Conservation (phyloP, 1,139 yeast species). For the Kodamaea derodonti region DNA sequence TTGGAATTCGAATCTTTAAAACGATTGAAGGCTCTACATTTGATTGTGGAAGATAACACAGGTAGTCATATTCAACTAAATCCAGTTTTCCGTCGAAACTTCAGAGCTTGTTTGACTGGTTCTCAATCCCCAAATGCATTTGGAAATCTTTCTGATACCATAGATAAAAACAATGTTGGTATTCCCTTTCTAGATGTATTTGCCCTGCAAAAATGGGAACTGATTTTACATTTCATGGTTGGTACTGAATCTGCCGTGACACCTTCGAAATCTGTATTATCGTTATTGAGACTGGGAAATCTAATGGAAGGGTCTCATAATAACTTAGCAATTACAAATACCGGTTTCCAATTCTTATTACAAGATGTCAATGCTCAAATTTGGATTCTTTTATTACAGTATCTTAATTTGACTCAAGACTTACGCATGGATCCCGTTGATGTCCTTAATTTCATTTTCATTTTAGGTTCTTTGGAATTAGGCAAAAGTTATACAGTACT, state of each 20-base stretch:
- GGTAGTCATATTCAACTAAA: slow-evolving; percentile 60
- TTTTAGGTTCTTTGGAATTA: slow-evolving; percentile 86
- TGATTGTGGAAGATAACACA: slow-evolving; percentile 61
- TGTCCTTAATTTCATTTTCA: slow-evolving; percentile 86
- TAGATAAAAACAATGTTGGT: slow-evolving; percentile 49
- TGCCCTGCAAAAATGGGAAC: slow-evolving; percentile 90
- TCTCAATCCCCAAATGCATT: slow-evolving; percentile 49
- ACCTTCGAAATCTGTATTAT: slow-evolving; percentile 69
- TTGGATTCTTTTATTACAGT: slow-evolving; percentile 88
- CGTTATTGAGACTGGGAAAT: slow-evolving; percentile 68
- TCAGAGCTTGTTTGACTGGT: slow-evolving; percentile 83
- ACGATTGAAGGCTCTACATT: slow-evolving; percentile 70
- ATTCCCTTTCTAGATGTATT: slow-evolving; percentile 68
- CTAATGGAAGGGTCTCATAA: slow-evolving; percentile 65
- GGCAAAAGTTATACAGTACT: slow-evolving; percentile 81
- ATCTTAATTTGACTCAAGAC: slow-evolving; percentile 78
- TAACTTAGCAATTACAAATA: slow-evolving; percentile 71
- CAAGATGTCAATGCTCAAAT: slow-evolving; percentile 94
- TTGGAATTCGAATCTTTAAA: slow-evolving; percentile 76
- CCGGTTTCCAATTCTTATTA: slow-evolving; percentile 87
- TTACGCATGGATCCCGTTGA: slow-evolving; percentile 95
- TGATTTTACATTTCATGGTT: slow-evolving; percentile 94
- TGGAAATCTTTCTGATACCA: slow-evolving; percentile 34
- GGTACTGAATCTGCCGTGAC: slow-evolving; percentile 69
- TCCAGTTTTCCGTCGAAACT: slow-evolving; percentile 68